phyloP scores from a whole-genome alignment of 768 basidiomycete species.

The Hygrophorus russula region DNA sequence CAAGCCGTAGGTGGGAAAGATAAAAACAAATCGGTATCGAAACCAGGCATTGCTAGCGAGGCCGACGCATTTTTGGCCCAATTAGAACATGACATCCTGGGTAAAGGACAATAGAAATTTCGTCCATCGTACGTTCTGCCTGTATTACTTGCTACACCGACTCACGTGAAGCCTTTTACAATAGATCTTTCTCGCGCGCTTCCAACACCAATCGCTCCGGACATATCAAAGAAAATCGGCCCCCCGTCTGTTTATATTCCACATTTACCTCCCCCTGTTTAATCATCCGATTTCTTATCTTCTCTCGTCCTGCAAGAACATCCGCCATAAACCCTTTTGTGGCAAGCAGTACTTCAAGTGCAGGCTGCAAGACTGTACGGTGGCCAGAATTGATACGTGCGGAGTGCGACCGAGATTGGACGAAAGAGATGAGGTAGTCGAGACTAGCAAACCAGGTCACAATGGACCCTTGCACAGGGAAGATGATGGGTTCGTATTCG shows the following conservation, averaged over 20 bases:
- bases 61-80: conserved; percentile 61
- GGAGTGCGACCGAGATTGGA: conserved; percentile 13
- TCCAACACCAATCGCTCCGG: conserved; percentile 36
- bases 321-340: conserved; percentile 35
- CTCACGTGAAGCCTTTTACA: neutral
- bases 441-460: conserved; percentile 35
- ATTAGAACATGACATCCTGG: conserved; percentile 50
- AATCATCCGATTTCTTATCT: conserved; percentile 18
- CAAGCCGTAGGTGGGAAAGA: conserved; percentile 17
- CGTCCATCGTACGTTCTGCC: too few species aligned
- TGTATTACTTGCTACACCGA: too few species aligned
- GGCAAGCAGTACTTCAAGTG: conserved; percentile 31
- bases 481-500: conserved; percentile 43
- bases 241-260: conserved; percentile 27
- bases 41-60: conserved; percentile 15
- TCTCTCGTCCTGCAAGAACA: conserved; percentile 31
- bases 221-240: conserved; percentile 31
- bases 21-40: conserved; percentile 9
- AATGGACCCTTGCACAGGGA: conserved; percentile 44
- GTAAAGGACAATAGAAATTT: conserved; percentile 8
- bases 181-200: conserved; percentile 13
- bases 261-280: conserved; percentile 22
- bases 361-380: conserved; percentile 31
- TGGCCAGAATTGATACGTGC: conserved; percentile 41
- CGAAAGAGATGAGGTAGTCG: conserved; percentile 30